Base-by-base conservation (phyloP, 495 filamentous ascomycete species). In the Pyrenula aspistea region DNA sequence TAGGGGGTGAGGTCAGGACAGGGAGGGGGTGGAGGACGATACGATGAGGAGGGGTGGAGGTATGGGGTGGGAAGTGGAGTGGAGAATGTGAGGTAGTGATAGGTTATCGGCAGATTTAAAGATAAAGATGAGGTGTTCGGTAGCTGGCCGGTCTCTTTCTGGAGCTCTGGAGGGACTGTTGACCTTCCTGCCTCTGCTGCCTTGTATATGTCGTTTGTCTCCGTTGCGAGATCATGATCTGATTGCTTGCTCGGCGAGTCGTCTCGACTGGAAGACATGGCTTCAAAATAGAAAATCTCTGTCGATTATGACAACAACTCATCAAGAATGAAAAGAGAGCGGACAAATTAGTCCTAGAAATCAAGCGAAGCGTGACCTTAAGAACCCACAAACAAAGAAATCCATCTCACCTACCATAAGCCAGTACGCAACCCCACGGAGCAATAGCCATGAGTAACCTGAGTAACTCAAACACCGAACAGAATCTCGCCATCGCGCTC, bases 71-170 rank as follows among this genome's bases (percentile, higher is more conserved):
- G 87, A 1, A 91, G 64, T 10, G 73, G 63, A 3, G 86, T 92
- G 21, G 84, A 77, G 56, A 89, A 85, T 25, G 83, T 87, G 15
- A 95, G 74, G 63, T 91, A 92, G 24, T 82, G 77, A 63, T 82
- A 80, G 12, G 79, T 72, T 58, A 93, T 86, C 24, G 50, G 50
- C 8, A 21, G 8, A 24, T 24, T 19, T 8, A 24, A 52, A 20
- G 50, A 20, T 42, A 15, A 4, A 8, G 31, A 15, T 42, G 31
- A 42, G 15, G 31, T 42, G 31, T 4, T 8, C 4, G 31, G 15
- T 8, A 8, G 31, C 8, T 42, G 8, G 4, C 15, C 15, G 31
- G 31, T 8, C 15, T 42, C 31, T 15, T 42, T 42, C 31, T 42
- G 31, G 4, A 4, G 31, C 8, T 8, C 31, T 42, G 31, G 15